Evolutionary conservation across 495 filamentous ascomycete species (phyloP).

Genomic region (Daldinia vernicosa): DNA sequence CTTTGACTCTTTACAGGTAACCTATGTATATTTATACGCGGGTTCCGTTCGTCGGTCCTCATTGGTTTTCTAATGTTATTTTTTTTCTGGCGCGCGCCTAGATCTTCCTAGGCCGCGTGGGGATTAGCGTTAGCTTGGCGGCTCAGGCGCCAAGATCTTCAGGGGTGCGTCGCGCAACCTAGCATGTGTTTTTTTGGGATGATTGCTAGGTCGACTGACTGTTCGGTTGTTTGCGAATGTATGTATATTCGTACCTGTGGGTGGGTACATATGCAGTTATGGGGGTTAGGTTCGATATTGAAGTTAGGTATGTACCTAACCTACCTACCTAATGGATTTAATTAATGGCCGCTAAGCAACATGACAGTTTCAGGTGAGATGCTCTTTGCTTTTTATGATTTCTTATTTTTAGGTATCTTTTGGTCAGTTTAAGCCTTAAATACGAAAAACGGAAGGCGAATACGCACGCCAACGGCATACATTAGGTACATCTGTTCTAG

Average conservation of each 20-base stretch:
- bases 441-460: neutral
- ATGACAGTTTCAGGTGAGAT: neutral
- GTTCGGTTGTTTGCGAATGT: too few species aligned
- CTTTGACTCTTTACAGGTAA: too few species aligned
- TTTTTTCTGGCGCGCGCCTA: slow-evolving; percentile 33
- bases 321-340: too few species aligned
- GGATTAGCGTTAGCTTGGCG: slow-evolving; percentile 31
- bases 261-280: neutral
- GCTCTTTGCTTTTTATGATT: neutral
- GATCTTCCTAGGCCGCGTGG: slow-evolving; percentile 23
- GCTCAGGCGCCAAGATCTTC: slow-evolving; percentile 37
- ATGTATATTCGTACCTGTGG: neutral
- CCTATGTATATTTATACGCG: neutral
- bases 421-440: neutral
- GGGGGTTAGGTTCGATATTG: neutral
- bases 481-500: slow-evolving; percentile 28
- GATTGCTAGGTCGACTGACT: too few species aligned
- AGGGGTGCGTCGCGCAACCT: slow-evolving; percentile 22
- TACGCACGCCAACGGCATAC: neutral
- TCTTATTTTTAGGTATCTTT: neutral
- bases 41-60: neutral
- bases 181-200: neutral
- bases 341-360: neutral
- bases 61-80: slow-evolving; percentile 6
- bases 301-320: too few species aligned